Base-by-base conservation (phyloP, 192 early-diverging fungal species). In the Anaeromyces robustus region DNA sequence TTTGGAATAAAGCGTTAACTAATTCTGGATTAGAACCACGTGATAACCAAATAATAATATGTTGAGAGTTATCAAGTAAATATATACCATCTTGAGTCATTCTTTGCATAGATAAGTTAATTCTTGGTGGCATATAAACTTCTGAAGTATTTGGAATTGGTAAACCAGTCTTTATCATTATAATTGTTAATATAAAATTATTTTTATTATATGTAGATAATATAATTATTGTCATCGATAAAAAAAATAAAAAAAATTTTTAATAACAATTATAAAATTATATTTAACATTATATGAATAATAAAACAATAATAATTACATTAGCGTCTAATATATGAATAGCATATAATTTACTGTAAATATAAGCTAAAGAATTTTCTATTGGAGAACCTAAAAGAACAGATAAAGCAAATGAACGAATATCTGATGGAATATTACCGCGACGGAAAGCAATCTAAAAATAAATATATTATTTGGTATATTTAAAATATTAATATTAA, bases 21-120 rank as follows among this genome's bases (percentile, higher is more conserved):
- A 97, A 81, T 43, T 94, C 89, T n/a, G 94, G 92, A 28, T 86
- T 86, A 14, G 90, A 92, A n/a, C 90, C 91, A 43, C 94, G 89
- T 11, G 95, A 94, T 37, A 99, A 86, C 94, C 95, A 98, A 77
- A 99, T 82, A 85, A 94, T 96, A 29, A 94, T 90, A 80, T 96
- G 95, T 30, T 89, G 84, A 14, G 94, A 91, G 79, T 93, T 92
- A 32, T 96, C 93, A 77, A 99, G 85, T 82, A 99, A 88, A 84
- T 92, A 98, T n/a, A 94, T 84, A 30, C 96, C 96, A 80, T 92
- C 87, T 12, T 94, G 92, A 43, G 94, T 91, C 12, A 99, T 90
- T 81, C 91, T 91, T 83, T 97, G 96, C 34, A 92, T 92, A 79
- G 89, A 94, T 82, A 95, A 82, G 34, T 96, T 96, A 82, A 97